Evolutionary conservation across 352 stramenopile genomes (phyloP).

Genomic region (Lagenidium giganteum): DNA sequence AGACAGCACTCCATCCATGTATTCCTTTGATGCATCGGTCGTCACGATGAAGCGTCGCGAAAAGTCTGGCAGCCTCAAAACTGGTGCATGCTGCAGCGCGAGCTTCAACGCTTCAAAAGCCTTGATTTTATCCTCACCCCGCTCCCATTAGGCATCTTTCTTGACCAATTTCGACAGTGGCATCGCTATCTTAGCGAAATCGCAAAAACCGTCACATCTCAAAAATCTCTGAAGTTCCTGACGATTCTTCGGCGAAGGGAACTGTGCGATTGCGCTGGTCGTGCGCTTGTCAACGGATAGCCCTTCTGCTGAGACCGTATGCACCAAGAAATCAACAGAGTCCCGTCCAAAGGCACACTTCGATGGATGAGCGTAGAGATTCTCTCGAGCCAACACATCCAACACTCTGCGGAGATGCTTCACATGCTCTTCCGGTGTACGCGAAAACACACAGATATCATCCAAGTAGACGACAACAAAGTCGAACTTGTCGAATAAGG

Average conservation of each 20-base stretch:
- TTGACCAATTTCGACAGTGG: conserved; percentile 14
- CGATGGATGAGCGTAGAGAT: conserved; percentile 2
- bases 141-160: conserved; percentile 10
- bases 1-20: conserved; percentile 4
- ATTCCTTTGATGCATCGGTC: conserved; percentile 2
- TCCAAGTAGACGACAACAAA: conserved; percentile 27
- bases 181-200: conserved; percentile 12
- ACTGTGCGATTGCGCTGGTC: conserved; percentile 2
- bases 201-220: conserved; percentile 9
- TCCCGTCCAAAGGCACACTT: conserved; percentile 18
- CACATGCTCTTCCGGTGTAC: conserved; percentile 11
- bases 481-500: conserved; percentile 14
- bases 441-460: conserved; percentile 23
- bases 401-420: conserved; percentile 11
- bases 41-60: conserved; percentile 5
- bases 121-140: background rate
- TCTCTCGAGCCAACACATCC: conserved; percentile 8
- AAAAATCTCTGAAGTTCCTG: conserved; percentile 17
- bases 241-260: conserved; percentile 1
- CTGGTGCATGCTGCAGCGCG: conserved; percentile 1
- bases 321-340: conserved; percentile 12
- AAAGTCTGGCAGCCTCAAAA: conserved; percentile 6
- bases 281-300: no score
- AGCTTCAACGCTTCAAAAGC: conserved; percentile 13
- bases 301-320: conserved; percentile 7